Evolutionary conservation across 352 stramenopile genomes (phyloP).

Genomic region (Globisporangium lucens): DNA sequence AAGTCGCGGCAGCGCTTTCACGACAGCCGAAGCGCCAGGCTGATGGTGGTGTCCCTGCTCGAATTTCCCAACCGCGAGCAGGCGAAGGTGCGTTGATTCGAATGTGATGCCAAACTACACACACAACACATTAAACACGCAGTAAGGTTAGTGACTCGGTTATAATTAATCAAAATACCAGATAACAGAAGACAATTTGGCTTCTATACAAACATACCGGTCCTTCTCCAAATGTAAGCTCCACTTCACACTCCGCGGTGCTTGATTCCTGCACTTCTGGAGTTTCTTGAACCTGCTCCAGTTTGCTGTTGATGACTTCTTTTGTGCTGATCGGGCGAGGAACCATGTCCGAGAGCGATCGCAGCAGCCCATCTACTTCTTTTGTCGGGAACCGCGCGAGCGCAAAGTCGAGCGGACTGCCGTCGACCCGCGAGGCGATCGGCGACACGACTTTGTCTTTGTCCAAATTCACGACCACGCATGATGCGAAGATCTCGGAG

Average conservation of each 20-base stretch:
- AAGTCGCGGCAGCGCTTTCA: constrained; percentile 65
- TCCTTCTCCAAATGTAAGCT: constrained; percentile 65
- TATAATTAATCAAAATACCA: not conserved
- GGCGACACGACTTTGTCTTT: constrained; percentile 81
- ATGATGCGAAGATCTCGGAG: constrained; percentile 75
- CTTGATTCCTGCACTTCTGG: not conserved
- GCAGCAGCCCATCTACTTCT: constrained; percentile 44
- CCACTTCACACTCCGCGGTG: constrained; percentile 39
- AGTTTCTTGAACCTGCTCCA: not conserved
- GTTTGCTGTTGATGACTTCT: not conserved
- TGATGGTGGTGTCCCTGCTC: constrained; percentile 26
- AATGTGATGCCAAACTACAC: constrained; percentile 73
- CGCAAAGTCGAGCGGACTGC: constrained; percentile 49
- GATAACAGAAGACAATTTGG: not conserved
- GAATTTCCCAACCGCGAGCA: constrained; percentile 57
- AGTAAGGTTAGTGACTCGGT: not conserved
- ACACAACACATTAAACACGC: not conserved
- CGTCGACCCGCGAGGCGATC: constrained; percentile 53
- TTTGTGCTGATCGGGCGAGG: constrained; percentile 32
- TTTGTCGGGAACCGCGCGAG: constrained; percentile 41
- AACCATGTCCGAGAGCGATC: constrained; percentile 33
- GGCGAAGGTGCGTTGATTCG: constrained; percentile 64
- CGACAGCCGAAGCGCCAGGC: constrained; percentile 50
- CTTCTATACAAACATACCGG: constrained; percentile 35
- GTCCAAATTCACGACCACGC: constrained; percentile 80